A percentile compares a stretch with the other conserved stretches of the same genome.
Evolutionary conservation across 495 filamentous ascomycete genomes (phyloP).

Genomic region (Lophium mytilinum): DNA sequence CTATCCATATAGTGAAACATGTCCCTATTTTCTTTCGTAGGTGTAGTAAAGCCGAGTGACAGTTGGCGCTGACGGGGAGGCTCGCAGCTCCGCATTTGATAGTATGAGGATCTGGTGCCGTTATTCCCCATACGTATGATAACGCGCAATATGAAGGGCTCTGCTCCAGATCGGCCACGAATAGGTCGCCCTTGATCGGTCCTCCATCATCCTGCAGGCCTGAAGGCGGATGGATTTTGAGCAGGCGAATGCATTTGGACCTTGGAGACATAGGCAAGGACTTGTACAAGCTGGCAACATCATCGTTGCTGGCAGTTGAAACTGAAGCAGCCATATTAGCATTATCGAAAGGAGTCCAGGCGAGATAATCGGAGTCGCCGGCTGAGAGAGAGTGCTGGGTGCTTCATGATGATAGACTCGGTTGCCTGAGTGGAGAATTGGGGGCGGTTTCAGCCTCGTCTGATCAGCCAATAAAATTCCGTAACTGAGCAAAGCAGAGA

Average conservation of each 20-base stretch:
- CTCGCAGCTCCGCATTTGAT: neutral
- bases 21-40: slow-evolving; percentile 1
- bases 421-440: too few species aligned
- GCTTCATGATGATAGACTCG: too few species aligned
- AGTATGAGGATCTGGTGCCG: neutral
- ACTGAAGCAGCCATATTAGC: too few species aligned
- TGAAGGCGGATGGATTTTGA: neutral
- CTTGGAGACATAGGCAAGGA: neutral
- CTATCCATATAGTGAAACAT: slow-evolving; percentile 6
- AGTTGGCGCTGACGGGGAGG: slow-evolving; percentile 1
- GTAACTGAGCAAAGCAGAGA: too few species aligned
- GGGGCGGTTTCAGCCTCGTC: too few species aligned
- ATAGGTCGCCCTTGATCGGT: neutral
- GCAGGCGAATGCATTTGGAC: neutral
- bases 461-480: too few species aligned
- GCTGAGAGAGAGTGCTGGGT: too few species aligned
- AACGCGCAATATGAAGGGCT: neutral
- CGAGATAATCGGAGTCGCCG: too few species aligned
- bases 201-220: neutral
- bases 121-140: slow-evolving; percentile 7
- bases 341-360: too few species aligned
- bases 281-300: neutral
- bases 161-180: neutral
- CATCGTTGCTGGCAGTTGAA: too few species aligned
- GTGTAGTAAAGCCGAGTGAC: slow-evolving; percentile 3